Evolutionary conservation across 257 asterid species (phyloP), one percentile per base, ranked within the genome.

Genomic region (Scutellaria baicalensis): DNA sequence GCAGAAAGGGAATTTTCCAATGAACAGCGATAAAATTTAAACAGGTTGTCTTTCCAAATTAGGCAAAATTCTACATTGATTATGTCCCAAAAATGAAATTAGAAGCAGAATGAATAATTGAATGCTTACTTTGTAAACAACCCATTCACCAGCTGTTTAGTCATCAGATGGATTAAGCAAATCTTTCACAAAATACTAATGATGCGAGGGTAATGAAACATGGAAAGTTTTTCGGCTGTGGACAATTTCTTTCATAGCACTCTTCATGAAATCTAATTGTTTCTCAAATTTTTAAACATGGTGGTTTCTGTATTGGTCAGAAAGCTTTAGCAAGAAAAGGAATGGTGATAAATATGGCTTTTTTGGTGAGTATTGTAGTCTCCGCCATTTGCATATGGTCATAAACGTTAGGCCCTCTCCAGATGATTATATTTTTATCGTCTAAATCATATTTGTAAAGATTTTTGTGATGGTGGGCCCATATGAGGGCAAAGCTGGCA

Each of bases 401-500:
- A 33, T 13, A 59, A 49, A 59, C 66, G 60, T 75, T 44, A 54
- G 42, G 76, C 36, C 49, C 56, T 14, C 10, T 20, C 63, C 42
- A 27, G 33, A 27, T n/a, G 58, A 48, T 11, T 13, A 17, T 10
- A 38, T 62, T 21, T 48, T 69, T 21, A 39, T 39, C 1, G 20
- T 27, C 40, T 57, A 39, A 17, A 55, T 42, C 49, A 39, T n/a
- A 33, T 33, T 59, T 14, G 27, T 58, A 17, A 21, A 17, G 56
- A 63, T 63, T 48, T 75, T 9, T 4, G 38, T 31, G 36, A 14
- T 44, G 47, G 75, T 31, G 16, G 44, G 75, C 18, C 69, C 69
- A 36, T 20, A 35, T 39, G 20, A 4, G 66, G 60, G 3, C 5
- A 27, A 27, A 27, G 33, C 4, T 31, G 17, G 13, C 12, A n/a